Evolutionary conservation across 148 eudicot genomes (phyloP).

Genomic region (Silene latifolia): DNA sequence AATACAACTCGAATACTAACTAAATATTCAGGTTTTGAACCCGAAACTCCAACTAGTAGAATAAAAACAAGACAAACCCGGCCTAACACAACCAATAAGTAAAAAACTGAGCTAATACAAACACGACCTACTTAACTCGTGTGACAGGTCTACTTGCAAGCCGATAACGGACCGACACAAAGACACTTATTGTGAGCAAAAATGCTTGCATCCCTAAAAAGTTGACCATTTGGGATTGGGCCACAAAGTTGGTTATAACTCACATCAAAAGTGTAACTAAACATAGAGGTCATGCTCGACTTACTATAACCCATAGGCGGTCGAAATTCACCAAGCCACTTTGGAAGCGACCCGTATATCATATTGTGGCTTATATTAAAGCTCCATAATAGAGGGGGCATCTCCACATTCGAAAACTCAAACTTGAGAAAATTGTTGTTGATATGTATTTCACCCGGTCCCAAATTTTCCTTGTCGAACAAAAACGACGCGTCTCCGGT

Average conservation of each 20-base stretch:
- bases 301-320: neutral
- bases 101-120: too few relatives aligned
- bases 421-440: conserved; percentile 24
- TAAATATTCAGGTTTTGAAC: too few relatives aligned
- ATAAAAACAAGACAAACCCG: too few relatives aligned
- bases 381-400: neutral
- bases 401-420: conserved; percentile 25
- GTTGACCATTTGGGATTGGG: conserved; percentile 30
- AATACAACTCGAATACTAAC: too few relatives aligned
- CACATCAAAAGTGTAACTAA: conserved; percentile 23
- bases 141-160: neutral
- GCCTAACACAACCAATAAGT: too few relatives aligned
- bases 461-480: conserved; percentile 19
- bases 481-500: conserved; percentile 44
- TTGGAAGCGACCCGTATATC: conserved; percentile 37
- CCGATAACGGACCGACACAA: neutral
- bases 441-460: neutral
- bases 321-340: conserved; percentile 10
- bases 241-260: conserved; percentile 48
- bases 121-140: too few relatives aligned
- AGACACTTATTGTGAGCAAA: neutral
- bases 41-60: too few relatives aligned
- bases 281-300: too few relatives aligned
- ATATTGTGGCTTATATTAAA: conserved; percentile 37
- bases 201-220: conserved; percentile 1